Base-by-base conservation (phyloP, 139 green algal species). In the Chlamydomonas schloesseri region DNA sequence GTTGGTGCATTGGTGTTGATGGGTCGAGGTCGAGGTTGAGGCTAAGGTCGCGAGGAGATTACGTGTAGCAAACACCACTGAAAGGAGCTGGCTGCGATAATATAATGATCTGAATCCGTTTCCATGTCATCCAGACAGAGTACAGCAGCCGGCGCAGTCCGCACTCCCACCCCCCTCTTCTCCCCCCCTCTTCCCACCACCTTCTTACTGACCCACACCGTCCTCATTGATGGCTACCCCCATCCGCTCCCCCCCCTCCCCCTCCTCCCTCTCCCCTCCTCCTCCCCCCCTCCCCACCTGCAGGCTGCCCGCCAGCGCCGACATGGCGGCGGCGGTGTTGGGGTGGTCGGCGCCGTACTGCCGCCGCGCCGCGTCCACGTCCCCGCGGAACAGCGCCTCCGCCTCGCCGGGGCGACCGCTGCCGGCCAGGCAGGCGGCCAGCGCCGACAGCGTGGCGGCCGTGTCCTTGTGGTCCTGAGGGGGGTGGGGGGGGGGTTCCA, bases 381-480 rank as follows among this genome's bases (percentile, higher is more conserved):
- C 78, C 17, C 37, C 46, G 23, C 78, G 64, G 64, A 84, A 74
- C 78, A 84, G 78, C 79, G 18, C 46, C 64, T 85, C 79, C 31
- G 79, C 79, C 67, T 85, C 65, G 29, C 4, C 73, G 60, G 70
- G 57, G 3, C 37, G 11, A 20, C 76, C 85, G 37, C 37, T 77
- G n/a, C 70, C 69, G 18, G n/a, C 46, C 26, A 89, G 67, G 69
- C 29, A 69, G 26, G 28, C 33, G 28, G 85, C 76, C 55, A 89
- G 85, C 24, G 58, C 64, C 28, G 69, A 47, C 34, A 90, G 47
- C 9, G 24, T 68, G 58, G 53, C 58, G 15, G 64, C 47, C 3
- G 86, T 87, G 57, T 87, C 46, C 31, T 71, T 46, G 69, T 90
- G 71, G n/a, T 86, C 86, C 79, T 83, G 72, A 11, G 23, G 50